Base-by-base conservation (phyloP, 257 asterid genomes). In the Anisodus tanguticus region DNA sequence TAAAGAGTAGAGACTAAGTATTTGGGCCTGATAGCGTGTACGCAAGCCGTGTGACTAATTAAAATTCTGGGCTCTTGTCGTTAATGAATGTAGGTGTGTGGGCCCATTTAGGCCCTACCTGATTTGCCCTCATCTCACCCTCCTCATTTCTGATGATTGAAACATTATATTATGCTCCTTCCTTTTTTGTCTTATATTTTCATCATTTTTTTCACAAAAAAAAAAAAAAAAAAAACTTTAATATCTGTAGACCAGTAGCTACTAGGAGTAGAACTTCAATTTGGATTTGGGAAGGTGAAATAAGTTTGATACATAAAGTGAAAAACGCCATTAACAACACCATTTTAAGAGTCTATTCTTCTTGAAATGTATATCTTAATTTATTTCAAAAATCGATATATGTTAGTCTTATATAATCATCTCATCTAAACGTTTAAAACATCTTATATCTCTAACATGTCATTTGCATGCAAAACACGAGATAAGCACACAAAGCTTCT, bases 11-110 rank as follows among this genome's bases (percentile, higher is more conserved):
- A 76, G 0, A 26, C 81, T 51, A 76, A 47, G 81, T 76, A 35
- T 51, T 76, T 76, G 81, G 63, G 63, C 64, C 62, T 76, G 43
- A 76, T 53, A 51, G 81, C 64, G 81, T 76, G 81, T 53, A 76
- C 45, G 63, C 63, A 2, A 76, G 4, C 64, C 63, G 13, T 13
- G 13, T 26, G 81, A 12, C 64, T 49, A 22, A 74, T 74, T 49
- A 74, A 74, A n/a, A 19, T 47, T 47, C 16, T 51, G 81, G 81
- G 63, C 62, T 49, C 31, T 31, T 1, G 35, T 31, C 35, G 35
- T 31, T 0, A 0, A 31, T 31, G 35, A 31, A 31, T 31, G 64
- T 49, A 22, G 45, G 12, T 49, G 7, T 5, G 45, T 49, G 81
- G 81, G 62, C 60, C 79, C 79, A n/a, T 16, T 9, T 11, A 6